These are phyloP conservation scores for Solanum aculeatissimum DNA, from an alignment of 305 asterid species.

Conservation along the genomic window DNA sequence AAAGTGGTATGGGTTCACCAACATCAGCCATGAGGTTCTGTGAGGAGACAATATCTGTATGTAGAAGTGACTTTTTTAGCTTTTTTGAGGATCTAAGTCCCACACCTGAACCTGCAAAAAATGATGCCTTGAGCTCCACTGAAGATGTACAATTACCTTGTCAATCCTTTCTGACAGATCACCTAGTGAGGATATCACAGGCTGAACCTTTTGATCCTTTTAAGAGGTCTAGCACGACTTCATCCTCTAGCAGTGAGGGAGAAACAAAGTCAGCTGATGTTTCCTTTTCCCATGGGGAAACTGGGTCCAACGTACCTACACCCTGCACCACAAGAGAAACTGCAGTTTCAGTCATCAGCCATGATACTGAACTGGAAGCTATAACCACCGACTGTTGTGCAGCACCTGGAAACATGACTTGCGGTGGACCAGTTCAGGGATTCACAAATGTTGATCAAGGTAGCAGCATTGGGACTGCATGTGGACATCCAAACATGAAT, in stretches of 20 bases:
- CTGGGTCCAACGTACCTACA: constrained; percentile 26
- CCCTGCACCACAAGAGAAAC: constrained; percentile 13
- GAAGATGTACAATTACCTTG: constrained; percentile 15
- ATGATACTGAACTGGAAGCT: constrained; percentile 13
- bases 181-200: not conserved
- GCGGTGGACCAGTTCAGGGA: constrained; percentile 42
- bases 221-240: constrained; percentile 31
- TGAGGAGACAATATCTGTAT: constrained; percentile 9
- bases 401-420: not conserved
- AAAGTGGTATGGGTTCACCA: constrained; percentile 19
- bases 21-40: constrained; percentile 14
- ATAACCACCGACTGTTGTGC: constrained; percentile 24
- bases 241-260: constrained; percentile 55
- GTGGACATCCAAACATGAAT: constrained; percentile 27
- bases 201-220: constrained; percentile 29
- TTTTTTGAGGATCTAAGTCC: constrained; percentile 15
- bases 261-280: constrained; percentile 29
- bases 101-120: constrained; percentile 13
- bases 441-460: constrained; percentile 34
- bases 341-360: constrained; percentile 14
- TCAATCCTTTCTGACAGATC: constrained; percentile 11
- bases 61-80: constrained; percentile 9
- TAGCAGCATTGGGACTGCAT: constrained; percentile 16
- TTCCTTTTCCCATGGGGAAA: constrained; percentile 18
- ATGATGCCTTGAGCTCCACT: constrained; percentile 17